Evolutionary conservation across 2,329 filamentous ascomycete species (phyloP).

Genomic region (Trichoderma afroharzianum): DNA sequence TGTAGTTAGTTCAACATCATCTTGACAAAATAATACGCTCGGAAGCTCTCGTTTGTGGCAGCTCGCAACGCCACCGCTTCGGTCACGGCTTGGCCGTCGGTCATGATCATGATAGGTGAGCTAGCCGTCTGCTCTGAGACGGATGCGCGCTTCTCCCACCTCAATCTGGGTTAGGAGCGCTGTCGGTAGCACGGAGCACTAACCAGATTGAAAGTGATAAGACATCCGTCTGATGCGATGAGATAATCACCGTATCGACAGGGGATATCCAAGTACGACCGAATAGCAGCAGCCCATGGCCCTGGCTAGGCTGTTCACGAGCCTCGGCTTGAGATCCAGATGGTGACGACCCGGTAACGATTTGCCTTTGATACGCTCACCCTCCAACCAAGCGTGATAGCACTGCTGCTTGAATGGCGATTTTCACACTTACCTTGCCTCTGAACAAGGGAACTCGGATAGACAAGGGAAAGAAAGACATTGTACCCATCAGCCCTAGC

Average conservation of each 20-base stretch:
- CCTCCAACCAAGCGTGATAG: neutral
- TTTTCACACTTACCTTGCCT: neutral
- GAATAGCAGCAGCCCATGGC: neutral
- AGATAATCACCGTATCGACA: neutral
- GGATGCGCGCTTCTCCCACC: neutral
- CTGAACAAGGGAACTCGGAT: neutral
- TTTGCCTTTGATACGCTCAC: neutral
- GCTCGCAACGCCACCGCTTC: neutral
- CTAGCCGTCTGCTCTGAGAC: neutral
- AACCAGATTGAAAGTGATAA: neutral
- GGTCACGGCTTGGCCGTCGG: slow-evolving; percentile 11
- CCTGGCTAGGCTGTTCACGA: neutral
- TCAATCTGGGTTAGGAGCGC: neutral
- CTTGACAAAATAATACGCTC: neutral
- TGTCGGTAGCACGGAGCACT: neutral
- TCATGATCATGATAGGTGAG: slow-evolving; percentile 8
- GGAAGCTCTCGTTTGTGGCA: neutral
- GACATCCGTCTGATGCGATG: neutral
- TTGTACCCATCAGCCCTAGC: neutral
- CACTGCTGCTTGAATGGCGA: neutral
- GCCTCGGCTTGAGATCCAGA: neutral
- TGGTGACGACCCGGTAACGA: neutral
- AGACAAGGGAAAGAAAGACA: neutral
- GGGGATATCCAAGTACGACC: neutral
- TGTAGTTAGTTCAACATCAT: neutral